phyloP scores from a whole-genome alignment of 768 basidiomycete genomes.

The Auricularia sp. region DNA sequence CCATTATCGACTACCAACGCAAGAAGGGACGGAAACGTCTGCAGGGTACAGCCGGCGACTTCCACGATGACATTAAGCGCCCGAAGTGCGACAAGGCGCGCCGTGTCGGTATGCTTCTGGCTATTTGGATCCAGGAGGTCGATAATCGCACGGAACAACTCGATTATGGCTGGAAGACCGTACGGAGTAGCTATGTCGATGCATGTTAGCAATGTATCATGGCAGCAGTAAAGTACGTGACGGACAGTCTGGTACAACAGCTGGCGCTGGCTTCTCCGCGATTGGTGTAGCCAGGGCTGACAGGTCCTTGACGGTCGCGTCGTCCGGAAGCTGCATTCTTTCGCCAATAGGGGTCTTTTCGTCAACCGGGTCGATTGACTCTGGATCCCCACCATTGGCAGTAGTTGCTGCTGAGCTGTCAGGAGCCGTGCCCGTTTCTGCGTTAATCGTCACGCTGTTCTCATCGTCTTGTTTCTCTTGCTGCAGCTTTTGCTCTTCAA shows the following conservation, averaged over 20 bases:
- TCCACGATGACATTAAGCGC: conserved; percentile 85
- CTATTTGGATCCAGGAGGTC: conserved; percentile 93
- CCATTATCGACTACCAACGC: conserved; percentile 76
- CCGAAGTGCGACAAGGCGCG: conserved; percentile 76
- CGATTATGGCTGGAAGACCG: conserved; percentile 85
- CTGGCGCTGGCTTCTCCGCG: background rate
- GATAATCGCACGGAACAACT: conserved; percentile 87
- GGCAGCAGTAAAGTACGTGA: background rate
- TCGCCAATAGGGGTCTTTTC: background rate
- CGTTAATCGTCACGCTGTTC: conserved; percentile 49
- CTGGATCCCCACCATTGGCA: no score
- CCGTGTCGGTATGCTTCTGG: conserved; percentile 92
- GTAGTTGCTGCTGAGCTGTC: no score
- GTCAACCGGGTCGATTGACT: background rate
- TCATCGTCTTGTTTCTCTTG: conserved; percentile 47
- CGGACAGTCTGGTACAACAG: background rate
- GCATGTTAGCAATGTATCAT: background rate
- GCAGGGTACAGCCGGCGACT: conserved; percentile 65
- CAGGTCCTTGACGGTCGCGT: background rate
- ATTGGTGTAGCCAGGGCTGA: background rate
- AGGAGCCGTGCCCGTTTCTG: conserved; percentile 8
- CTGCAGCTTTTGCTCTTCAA: conserved; percentile 56
- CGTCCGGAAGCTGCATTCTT: background rate
- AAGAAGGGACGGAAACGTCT: conserved; percentile 66
- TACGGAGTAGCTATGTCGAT: conserved; percentile 31